phyloP scores from a whole-genome alignment of 2,329 filamentous ascomycete genomes.

The Arthrobotrys entomopaga region DNA sequence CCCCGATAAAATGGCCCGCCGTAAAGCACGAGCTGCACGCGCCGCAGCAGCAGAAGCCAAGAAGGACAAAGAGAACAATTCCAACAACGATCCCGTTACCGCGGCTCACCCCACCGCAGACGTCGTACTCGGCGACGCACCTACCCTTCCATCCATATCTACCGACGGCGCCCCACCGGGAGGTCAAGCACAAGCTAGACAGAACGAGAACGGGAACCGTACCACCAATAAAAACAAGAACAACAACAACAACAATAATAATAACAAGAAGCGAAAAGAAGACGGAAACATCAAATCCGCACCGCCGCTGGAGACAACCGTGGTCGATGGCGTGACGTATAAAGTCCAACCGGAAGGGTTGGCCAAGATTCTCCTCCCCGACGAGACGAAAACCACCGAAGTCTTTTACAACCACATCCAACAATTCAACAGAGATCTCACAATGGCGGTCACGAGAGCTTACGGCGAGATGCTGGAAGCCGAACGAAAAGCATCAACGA shows the following conservation, averaged over 20 bases:
- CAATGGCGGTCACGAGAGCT: slow-evolving; percentile 87
- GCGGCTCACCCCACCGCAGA: not conserved
- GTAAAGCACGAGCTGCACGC: slow-evolving; percentile 29
- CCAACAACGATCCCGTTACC: not conserved
- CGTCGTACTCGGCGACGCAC: not conserved
- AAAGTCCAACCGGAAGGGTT: slow-evolving; percentile 47
- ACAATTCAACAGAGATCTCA: slow-evolving; percentile 97
- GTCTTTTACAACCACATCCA: slow-evolving; percentile 99
- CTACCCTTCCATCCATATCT: not conserved
- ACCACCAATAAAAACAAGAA: not conserved
- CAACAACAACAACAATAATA: slow-evolving; percentile 1
- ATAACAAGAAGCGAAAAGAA: slow-evolving; percentile 20
- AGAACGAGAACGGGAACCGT: not conserved
- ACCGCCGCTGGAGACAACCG: slow-evolving; percentile 27
- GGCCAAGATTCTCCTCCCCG: slow-evolving; percentile 35
- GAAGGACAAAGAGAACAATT: slow-evolving; percentile 7
- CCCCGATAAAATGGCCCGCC: slow-evolving; percentile 31
- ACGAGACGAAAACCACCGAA: slow-evolving; percentile 63
- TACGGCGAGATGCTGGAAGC: slow-evolving; percentile 77
- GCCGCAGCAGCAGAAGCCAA: too few species aligned
- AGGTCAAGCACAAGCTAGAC: slow-evolving; percentile 36
- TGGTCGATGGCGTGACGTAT: slow-evolving; percentile 27
- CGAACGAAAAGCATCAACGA: slow-evolving; percentile 64
- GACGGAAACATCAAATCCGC: not conserved
- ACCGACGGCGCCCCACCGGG: slow-evolving; percentile 22